Conservation (phyloP, 495 filamentous ascomycete genomes). For the Penicillium verhagenii region DNA sequence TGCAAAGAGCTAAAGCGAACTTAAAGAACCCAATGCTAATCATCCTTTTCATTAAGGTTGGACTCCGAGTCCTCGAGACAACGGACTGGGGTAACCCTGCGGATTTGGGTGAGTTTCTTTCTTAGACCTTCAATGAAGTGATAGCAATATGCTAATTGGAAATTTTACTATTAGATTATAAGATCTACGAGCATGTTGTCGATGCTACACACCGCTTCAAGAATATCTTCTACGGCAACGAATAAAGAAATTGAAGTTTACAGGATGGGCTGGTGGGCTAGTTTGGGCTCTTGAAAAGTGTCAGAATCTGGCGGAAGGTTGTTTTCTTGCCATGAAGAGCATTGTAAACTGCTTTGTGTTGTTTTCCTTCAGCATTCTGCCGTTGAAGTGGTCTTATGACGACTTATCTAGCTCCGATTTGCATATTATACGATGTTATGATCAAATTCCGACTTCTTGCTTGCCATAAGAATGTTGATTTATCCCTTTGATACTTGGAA, state of each 20-base stretch:
- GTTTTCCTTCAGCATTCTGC: neutral
- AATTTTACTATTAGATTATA: slow-evolving; percentile 59
- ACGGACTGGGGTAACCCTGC: slow-evolving; percentile 70
- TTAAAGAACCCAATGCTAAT: neutral
- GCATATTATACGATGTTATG: slow-evolving; percentile 23
- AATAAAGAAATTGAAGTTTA: neutral
- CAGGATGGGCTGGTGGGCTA: too few relatives aligned
- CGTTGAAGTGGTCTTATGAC: neutral
- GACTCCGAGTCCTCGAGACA: slow-evolving; percentile 69
- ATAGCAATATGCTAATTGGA: neutral
- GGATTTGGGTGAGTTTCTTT: slow-evolving; percentile 34
- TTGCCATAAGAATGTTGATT: neutral
- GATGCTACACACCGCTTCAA: slow-evolving; percentile 86
- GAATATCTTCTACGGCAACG: slow-evolving; percentile 67
- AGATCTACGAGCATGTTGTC: slow-evolving; percentile 76
- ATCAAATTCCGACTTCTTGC: slow-evolving; percentile 9
- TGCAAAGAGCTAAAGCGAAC: neutral
- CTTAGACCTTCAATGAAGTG: neutral
- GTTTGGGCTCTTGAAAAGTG: neutral
- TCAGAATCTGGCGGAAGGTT: neutral
- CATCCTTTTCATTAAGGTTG: slow-evolving; percentile 48
- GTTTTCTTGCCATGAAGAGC: neutral
- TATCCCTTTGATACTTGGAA: neutral
- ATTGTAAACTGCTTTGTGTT: neutral
- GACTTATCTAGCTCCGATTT: neutral